phyloP scores from a whole-genome alignment of 257 asterid genomes.

The Echites panduratus region DNA sequence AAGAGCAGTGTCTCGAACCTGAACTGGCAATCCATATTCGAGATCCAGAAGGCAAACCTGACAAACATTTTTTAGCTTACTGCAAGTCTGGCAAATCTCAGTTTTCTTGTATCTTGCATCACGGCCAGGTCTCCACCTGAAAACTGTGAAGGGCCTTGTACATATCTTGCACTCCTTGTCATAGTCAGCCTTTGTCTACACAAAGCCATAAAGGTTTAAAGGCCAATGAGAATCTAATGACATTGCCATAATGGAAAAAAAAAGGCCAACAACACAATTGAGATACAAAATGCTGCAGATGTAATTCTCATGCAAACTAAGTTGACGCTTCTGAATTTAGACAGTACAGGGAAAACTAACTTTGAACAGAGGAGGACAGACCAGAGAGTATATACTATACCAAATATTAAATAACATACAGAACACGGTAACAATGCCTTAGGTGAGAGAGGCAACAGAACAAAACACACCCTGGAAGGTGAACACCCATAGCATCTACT shows the following conservation, averaged over 20 bases:
- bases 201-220: not conserved
- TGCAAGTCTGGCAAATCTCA: constrained; percentile 97
- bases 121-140: constrained; percentile 99
- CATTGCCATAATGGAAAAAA: not conserved
- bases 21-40: constrained; percentile 96
- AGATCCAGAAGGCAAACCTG: constrained; percentile 98
- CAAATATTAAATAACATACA: not conserved
- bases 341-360: not conserved
- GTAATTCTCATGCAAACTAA: not conserved
- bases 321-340: not conserved
- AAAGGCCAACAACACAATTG: not conserved
- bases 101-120: constrained; percentile 94
- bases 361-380: not conserved
- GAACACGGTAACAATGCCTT: not conserved
- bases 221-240: not conserved
- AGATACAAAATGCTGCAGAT: not conserved
- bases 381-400: not conserved
- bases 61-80: constrained; percentile 95
- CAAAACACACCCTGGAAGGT: not conserved
- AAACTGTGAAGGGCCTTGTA: constrained; percentile 90
- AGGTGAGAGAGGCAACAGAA: not conserved
- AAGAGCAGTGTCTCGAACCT: constrained; percentile 93
- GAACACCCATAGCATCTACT: not conserved
- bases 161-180: constrained; percentile 99
- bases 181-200: constrained; percentile 88